Evolutionary conservation across 2,329 filamentous ascomycete species (phyloP).

Genomic region (Podosphaera xanthii): DNA sequence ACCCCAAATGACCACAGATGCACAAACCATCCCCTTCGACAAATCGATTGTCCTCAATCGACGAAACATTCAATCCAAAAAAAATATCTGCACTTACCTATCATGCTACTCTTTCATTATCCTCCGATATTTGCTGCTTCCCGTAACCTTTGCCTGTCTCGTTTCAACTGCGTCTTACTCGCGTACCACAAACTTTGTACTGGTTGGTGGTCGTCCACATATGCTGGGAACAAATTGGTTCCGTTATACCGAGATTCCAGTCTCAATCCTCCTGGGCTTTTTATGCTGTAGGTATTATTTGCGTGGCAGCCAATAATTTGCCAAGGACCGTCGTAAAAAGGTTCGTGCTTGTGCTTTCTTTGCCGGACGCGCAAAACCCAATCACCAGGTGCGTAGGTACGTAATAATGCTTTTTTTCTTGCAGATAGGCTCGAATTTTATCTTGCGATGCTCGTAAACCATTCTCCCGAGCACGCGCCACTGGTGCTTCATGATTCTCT

Average conservation of each 20-base stretch:
- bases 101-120: no score
- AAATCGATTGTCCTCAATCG: no score
- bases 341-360: slow-evolving; percentile 1
- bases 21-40: no score
- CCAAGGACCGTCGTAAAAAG: not conserved
- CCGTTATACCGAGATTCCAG: not conserved
- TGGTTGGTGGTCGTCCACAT: not conserved
- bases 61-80: no score
- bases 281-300: not conserved
- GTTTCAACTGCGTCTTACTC: not conserved
- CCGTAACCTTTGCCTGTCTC: not conserved
- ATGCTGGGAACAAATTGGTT: not conserved
- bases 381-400: not conserved
- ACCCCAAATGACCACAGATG: no score
- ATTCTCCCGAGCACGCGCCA: not conserved
- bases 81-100: no score
- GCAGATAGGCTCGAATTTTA: not conserved
- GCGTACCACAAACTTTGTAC: not conserved
- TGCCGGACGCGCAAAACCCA: not conserved
- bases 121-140: not conserved
- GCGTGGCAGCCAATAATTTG: not conserved
- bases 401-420: not conserved
- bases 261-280: not conserved
- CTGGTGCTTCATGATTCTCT: not conserved
- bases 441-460: not conserved